Base-by-base conservation (phyloP, 768 basidiomycete species). In the Tricholoma bakamatsutake region DNA sequence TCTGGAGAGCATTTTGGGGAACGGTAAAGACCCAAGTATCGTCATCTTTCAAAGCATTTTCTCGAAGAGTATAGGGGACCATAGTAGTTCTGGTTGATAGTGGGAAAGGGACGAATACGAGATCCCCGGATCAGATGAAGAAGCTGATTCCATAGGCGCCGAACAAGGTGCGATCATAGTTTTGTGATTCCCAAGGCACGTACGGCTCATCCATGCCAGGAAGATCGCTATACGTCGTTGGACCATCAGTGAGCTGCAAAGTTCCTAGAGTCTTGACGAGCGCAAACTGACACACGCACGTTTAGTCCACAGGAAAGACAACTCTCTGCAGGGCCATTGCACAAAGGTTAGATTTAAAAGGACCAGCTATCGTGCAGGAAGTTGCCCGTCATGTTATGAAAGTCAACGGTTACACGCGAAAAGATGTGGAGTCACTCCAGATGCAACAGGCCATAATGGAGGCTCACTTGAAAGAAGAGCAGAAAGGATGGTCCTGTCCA, bases 401-500 rank as follows among this genome's bases (percentile, higher is more conserved):
- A 52, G 62, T 60, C 7, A 71, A 73, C 17, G 83, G 83, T 0
- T 85, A 80, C 60, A 80, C 79, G 17, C 72, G 84, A 34, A 62
- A 73, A 21, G 74, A 83, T 52, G 73, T 81, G 18, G 72, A 69
- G 10, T 73, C 67, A 46, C 64, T 82, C 35, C 73, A 80, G 55
- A 87, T 88, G 85, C 85, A 87, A 65, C 59, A 67, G 40, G 80
- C 80, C 6, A 87, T 88, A 50, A 76, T 86, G 79, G 56, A 73
- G 5, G 80, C 78, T 1, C 83, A 88, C 55, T 57, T 83, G 56
- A 60, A 69, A 30, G 71, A 67, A 50, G 84, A 87, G 68, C 60
- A 57, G 21, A 61, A 65, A 50, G 61, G 62, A 31, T 59, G 28
- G 57, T 54, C 37, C 59, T 62, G 18, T 52, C 58, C 57, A 30